These are phyloP conservation scores for Chlamydomonas urium DNA, from an alignment of 139 green algal genomes.

Conservation along the genomic window DNA sequence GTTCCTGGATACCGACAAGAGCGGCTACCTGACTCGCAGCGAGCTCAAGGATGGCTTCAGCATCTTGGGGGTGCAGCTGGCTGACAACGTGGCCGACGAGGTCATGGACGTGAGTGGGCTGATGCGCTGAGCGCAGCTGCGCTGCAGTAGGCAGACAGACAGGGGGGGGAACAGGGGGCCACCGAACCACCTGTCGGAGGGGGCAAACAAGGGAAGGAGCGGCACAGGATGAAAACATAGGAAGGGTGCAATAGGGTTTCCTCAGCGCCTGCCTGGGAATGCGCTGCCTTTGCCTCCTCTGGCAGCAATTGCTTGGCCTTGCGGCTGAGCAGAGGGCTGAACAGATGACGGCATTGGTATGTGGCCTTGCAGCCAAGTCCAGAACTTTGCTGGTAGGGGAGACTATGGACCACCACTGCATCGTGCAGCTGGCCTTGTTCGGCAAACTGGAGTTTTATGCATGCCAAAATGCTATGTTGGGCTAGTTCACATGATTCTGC, in stretches of 20 bases:
- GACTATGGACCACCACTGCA: too few species aligned
- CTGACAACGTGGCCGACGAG: constrained; percentile 19
- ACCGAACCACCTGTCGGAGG: neutral
- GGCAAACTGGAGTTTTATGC: neutral
- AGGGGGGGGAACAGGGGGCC: neutral
- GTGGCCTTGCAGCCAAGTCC: too few species aligned
- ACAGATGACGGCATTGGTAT: too few species aligned
- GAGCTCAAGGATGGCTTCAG: constrained; percentile 36
- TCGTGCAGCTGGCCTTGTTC: too few species aligned
- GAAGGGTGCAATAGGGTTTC: neutral
- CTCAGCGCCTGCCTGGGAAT: too few species aligned
- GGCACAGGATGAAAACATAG: neutral
- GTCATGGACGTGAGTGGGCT: constrained; percentile 23
- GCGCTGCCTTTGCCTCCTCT: too few species aligned
- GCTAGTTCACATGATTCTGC: neutral
- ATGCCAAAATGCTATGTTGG: neutral
- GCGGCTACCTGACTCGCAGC: constrained; percentile 19
- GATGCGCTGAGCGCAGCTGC: neutral
- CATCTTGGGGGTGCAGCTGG: constrained; percentile 23
- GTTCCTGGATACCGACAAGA: constrained; percentile 35
- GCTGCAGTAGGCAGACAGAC: constrained; percentile 4
- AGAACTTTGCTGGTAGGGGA: too few species aligned
- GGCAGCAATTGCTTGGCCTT: too few species aligned
- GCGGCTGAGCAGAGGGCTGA: too few species aligned
- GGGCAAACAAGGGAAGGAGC: neutral